Evolutionary conservation across 805 yeast genomes (phyloP), one percentile per base, ranked within the genome.

Genomic region (Millerozyma miso): DNA sequence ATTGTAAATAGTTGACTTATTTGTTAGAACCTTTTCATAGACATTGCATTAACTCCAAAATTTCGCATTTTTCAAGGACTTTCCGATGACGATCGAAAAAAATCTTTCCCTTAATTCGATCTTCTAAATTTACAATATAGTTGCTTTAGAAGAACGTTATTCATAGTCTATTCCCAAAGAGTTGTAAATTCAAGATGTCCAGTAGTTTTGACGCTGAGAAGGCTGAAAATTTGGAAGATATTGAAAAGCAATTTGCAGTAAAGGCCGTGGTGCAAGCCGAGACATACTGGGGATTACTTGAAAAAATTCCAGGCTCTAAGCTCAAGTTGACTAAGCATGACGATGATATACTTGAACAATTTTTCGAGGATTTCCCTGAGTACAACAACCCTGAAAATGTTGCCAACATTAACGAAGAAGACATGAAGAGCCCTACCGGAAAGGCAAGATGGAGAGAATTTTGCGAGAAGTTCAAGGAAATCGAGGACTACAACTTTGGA

Each of bases 201-300:
- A 56, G 69, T 14, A 65, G 64, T 44, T 88, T 88, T 60, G 79
- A 84, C 56, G 90, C 99, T 15, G 96, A 93, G 58, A 77, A 74
- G 45, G 97, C 99, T 37, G 97, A 93, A 48, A 93, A 93, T 71
- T 74, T 88, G 55, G 98, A 91, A 67, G 61, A 60, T 41, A 88
- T 93, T 58, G 99, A 93, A 67, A 88, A 81, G 76, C 98, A 93
- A 71, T 93, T 93, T 59, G 98, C 99, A 34, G 99, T 93, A 46
- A 88, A 85, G 67, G 99, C 98, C 4, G 99, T 93, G 14, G 82
- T 79, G 65, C 98, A 93, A 63, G 93, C 96, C 45, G 95, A 88
- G 59, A 83, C 96, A 1, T 93, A 91, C 76, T 93, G 97, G 96
- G 74, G 75, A 38, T 65, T 93, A 45, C 67, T 93, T 42, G 76